These are phyloP conservation scores for Tanozyma kutaoensis DNA, from an alignment of 805 yeast genomes.

Conservation along the genomic window DNA sequence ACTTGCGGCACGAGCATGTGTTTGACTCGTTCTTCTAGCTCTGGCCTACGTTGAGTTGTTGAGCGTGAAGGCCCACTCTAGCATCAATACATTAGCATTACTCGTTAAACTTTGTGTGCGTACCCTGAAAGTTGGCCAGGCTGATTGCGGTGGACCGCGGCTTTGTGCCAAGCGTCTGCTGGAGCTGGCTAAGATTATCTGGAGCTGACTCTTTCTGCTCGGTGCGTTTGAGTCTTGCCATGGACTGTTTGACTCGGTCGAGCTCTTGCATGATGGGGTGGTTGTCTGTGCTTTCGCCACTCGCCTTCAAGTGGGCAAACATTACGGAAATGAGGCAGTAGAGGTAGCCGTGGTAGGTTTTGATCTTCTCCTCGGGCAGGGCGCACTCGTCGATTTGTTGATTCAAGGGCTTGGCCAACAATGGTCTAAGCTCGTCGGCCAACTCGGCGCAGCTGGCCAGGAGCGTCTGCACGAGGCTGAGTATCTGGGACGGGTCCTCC, in stretches of 20 bases:
- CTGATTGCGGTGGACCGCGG: conserved; percentile 50
- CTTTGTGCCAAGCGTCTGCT: conserved; percentile 6
- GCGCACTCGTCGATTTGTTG: not conserved
- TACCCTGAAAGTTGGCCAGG: conserved; percentile 36
- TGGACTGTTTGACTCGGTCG: conserved; percentile 51
- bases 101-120: conserved; percentile 36
- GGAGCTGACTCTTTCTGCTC: conserved; percentile 8
- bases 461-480: no score
- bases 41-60: no score
- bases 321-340: conserved; percentile 44
- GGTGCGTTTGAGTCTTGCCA: conserved; percentile 39
- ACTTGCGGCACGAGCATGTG: conserved; percentile 51
- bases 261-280: conserved; percentile 62
- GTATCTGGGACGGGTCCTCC: no score
- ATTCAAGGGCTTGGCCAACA: no score
- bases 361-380: not conserved
- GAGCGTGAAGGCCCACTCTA: conserved; percentile 1
- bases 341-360: conserved; percentile 12
- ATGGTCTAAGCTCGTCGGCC: no score
- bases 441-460: no score
- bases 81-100: not conserved
- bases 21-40: conserved; percentile 28
- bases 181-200: not conserved
- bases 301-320: conserved; percentile 44
- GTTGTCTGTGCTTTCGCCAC: conserved; percentile 40